Conservation (phyloP, 257 asterid genomes). For the Fraxinus quadrangulata region DNA sequence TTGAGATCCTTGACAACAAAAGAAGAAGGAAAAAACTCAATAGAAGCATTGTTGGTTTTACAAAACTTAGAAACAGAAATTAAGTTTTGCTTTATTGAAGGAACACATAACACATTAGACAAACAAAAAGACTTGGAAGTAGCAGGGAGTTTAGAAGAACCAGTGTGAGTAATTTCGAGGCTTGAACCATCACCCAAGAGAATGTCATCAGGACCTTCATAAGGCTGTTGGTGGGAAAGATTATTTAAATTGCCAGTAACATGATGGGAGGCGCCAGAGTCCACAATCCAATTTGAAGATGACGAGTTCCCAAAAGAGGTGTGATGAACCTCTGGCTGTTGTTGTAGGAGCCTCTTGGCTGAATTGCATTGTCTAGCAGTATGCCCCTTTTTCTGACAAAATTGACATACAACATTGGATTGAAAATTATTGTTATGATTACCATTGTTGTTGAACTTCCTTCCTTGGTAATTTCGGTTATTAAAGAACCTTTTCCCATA, state of each 20-base stretch:
- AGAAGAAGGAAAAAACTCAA: background rate
- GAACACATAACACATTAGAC: background rate
- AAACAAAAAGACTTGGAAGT: background rate
- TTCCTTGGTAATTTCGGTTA: background rate
- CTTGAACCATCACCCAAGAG: background rate
- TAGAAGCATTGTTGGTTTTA: background rate
- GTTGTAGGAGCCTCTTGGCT: background rate
- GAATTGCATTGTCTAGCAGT: background rate
- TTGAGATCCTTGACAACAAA: slow-evolving; percentile 1
- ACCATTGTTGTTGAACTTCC: background rate
- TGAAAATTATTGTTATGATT: background rate
- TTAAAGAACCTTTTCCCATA: no score
- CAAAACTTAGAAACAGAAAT: background rate
- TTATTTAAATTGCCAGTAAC: background rate
- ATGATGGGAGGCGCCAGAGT: background rate
- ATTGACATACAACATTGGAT: background rate
- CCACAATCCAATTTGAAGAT: background rate
- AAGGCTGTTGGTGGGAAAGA: background rate
- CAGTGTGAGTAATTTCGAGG: background rate
- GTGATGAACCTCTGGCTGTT: background rate
- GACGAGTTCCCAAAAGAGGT: background rate
- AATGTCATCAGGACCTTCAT: background rate
- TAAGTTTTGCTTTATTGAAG: background rate
- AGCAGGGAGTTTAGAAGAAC: background rate
- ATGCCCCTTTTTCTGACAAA: background rate